Percentiles rank a stretch among this genome's conserved stretches.
Conservation (phyloP, 345 rosid species). For the Lepidium sativum region DNA sequence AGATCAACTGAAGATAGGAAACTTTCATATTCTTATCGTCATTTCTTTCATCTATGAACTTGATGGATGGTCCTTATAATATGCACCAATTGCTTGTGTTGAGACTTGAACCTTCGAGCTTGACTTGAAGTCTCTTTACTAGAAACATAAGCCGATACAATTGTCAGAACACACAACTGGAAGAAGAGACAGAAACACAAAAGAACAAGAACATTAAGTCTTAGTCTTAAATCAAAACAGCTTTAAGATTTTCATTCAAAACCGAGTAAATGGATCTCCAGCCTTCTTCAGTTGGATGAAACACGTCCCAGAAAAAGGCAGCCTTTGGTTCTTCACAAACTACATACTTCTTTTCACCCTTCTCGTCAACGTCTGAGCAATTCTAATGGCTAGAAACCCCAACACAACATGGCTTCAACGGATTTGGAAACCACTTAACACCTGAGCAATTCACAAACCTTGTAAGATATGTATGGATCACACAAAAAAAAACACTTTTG, state of each 20-base stretch:
- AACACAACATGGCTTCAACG: constrained; percentile 48
- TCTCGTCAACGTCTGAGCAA: constrained; percentile 40
- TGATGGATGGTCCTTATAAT: background rate
- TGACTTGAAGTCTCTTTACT: constrained; percentile 2
- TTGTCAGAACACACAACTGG: constrained; percentile 1
- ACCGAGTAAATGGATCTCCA: constrained; percentile 41
- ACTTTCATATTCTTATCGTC: background rate
- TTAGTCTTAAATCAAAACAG: constrained; percentile 9
- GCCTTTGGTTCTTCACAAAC: constrained; percentile 36
- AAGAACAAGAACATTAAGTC: background rate
- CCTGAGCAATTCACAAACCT: constrained; percentile 13
- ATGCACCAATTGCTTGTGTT: background rate
- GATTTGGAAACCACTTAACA: constrained; percentile 35
- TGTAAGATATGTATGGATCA: background rate
- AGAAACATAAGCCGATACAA: background rate
- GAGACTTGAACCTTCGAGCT: background rate
- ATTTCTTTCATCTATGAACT: constrained; percentile 1
- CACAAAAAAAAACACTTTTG: background rate
- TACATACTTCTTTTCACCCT: constrained; percentile 33
- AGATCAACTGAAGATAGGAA: background rate
- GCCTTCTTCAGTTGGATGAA: constrained; percentile 47
- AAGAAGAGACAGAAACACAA: background rate
- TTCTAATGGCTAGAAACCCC: constrained; percentile 19
- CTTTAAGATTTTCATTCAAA: constrained; percentile 23
- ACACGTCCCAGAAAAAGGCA: constrained; percentile 48